Percentiles rank a stretch among this genome's conserved stretches.
phyloP scores from a whole-genome alignment of 2,329 filamentous ascomycete species.

The Aspergillus felis region DNA sequence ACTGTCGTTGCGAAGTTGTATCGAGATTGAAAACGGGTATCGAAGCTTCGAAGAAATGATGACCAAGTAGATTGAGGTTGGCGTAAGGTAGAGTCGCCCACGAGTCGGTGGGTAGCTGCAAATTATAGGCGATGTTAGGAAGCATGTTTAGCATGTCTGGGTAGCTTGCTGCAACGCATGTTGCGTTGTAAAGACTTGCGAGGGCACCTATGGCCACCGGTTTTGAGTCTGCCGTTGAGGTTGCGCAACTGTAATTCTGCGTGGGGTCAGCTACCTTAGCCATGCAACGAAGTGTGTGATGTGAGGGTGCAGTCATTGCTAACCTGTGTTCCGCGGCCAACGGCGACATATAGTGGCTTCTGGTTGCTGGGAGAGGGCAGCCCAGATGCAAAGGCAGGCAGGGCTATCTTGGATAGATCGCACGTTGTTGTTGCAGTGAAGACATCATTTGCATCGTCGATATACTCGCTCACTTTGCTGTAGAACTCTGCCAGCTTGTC shows the following conservation, averaged over 20 bases:
- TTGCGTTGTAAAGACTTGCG: constrained; percentile 83
- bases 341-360: constrained; percentile 69
- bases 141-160: constrained; percentile 64
- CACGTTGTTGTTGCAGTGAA: constrained; percentile 22
- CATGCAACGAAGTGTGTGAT: background rate
- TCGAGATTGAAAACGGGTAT: constrained; percentile 79
- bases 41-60: constrained; percentile 73
- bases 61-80: constrained; percentile 63
- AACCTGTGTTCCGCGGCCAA: constrained; percentile 73
- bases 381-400: constrained; percentile 50
- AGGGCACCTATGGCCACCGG: constrained; percentile 69
- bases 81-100: constrained; percentile 45
- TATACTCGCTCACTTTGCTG: constrained; percentile 37
- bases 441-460: constrained; percentile 24
- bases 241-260: constrained; percentile 87
- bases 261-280: constrained; percentile 11
- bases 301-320: constrained; percentile 5
- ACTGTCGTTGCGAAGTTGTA: constrained; percentile 42
- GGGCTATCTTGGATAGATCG: constrained; percentile 30
- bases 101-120: constrained; percentile 49
- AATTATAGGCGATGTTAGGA: constrained; percentile 64
- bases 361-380: constrained; percentile 62
- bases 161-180: constrained; percentile 68
- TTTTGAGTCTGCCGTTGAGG: constrained; percentile 53
- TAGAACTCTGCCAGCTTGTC: constrained; percentile 39